Base-by-base conservation (phyloP, 1,284 basidiomycete genomes). In the Trichosporon sp. region DNA sequence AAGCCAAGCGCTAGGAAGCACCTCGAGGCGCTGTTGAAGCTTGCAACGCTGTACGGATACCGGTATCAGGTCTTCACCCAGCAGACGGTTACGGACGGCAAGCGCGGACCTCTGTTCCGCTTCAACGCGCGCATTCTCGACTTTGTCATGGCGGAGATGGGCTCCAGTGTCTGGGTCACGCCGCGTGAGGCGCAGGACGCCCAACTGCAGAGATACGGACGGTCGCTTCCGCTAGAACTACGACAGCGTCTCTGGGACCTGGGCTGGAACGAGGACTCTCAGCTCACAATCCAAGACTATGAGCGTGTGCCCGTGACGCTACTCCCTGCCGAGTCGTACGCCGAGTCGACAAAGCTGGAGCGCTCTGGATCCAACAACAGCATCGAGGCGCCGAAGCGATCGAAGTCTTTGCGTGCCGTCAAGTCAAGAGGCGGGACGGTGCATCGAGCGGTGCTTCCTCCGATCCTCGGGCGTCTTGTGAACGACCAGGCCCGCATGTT, bases 401-500 rank as follows among this genome's bases (percentile, higher is more conserved):
- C 49, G 7, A 54, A 54, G 16, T 54, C 49, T 29, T 19, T 66
- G 57, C 37, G 27, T 7, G 16, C 33, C 16, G 19, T 58, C 49
- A 23, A 40, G 27, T 54, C 49, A 3, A 25, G 49, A 25, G 49
- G 49, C 4, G 49, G 49, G 21, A 62, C 62, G n/a, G 34, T 58
- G 4, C 66, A 62, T 5, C 61, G 63, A 1, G 62, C 74, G 0
- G 56, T 78, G 4, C 67, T 78, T 19, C 71, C 75, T 5, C 75
- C 75, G 0, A 37, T 70, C 19, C 40, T 77, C 2, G 32, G 71
- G 4, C 46, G 64, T 2, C 44, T 75, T 0, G 62, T 72, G 33
- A 64, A 59, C 19, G 69, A 74, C n/a, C 77, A 78, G 60, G 72
- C 71, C 11, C 54, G 62, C 0, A 19, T 73, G 3, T 78, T 89